Evolutionary conservation across 1,284 basidiomycete genomes (phyloP).

Genomic region (Ganoderma multipileum): DNA sequence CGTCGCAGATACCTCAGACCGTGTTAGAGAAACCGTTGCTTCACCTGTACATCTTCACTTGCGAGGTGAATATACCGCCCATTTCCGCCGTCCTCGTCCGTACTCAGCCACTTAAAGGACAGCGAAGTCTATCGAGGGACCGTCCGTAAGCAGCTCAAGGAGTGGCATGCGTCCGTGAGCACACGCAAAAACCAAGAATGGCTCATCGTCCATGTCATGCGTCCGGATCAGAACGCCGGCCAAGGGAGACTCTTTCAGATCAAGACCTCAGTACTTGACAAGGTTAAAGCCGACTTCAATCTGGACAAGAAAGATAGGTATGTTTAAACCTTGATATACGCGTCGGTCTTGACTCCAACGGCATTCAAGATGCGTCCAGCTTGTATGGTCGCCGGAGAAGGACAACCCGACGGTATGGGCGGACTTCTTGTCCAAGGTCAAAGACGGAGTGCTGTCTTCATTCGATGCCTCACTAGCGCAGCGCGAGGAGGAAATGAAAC

Average conservation of each 20-base stretch:
- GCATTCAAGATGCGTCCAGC: constrained; percentile 74
- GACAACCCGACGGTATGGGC: constrained; percentile 89
- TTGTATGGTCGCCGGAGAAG: constrained; percentile 70
- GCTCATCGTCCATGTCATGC: constrained; percentile 86
- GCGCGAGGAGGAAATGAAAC: constrained; percentile 87
- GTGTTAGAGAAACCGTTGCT: constrained; percentile 88
- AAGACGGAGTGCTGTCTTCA: constrained; percentile 84
- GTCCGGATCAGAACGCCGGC: constrained; percentile 66
- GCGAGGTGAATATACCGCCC: constrained; percentile 68
- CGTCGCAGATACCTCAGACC: constrained; percentile 79
- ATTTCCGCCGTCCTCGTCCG: constrained; percentile 11
- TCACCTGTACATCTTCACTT: constrained; percentile 85
- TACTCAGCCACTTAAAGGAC: constrained; percentile 60
- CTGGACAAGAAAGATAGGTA: constrained; percentile 88
- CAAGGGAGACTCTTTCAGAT: constrained; percentile 79
- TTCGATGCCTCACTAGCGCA: constrained; percentile 83
- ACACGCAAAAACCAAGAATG: constrained; percentile 88
- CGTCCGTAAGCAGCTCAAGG: constrained; percentile 86
- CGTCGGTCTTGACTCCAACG: constrained; percentile 4
- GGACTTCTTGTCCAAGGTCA: constrained; percentile 88
- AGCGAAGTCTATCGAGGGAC: constrained; percentile 82
- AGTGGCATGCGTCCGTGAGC: constrained; percentile 81
- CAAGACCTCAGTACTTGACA: constrained; percentile 88
- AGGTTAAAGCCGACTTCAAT: constrained; percentile 94
- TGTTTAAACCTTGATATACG: constrained; percentile 25